Conservation (phyloP, 257 asterid species). For the Apocynum venetum region DNA sequence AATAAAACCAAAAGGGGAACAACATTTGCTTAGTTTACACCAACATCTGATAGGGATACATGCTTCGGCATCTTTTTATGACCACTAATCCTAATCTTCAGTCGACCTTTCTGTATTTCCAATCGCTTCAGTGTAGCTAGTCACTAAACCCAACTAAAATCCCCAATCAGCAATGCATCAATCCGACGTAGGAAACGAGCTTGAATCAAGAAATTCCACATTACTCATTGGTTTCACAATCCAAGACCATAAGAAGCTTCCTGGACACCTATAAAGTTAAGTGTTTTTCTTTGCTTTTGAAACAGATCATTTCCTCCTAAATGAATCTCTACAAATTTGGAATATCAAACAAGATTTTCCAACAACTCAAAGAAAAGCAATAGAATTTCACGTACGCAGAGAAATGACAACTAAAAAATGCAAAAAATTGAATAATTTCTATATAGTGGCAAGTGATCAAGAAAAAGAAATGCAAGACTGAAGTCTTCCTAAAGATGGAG, state of each 20-base stretch:
- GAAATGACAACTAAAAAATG: not conserved
- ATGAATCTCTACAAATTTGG: not conserved
- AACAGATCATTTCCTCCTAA: not conserved
- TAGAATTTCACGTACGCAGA: not conserved
- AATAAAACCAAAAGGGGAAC: not conserved
- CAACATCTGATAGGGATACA: not conserved
- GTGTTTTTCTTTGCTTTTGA: not conserved
- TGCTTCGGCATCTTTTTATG: not conserved
- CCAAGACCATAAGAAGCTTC: not conserved
- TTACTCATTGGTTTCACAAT: not conserved
- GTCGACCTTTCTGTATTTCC: not conserved
- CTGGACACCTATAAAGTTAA: not conserved
- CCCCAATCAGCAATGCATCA: not conserved
- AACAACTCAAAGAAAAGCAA: not conserved
- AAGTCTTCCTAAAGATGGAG: not conserved
- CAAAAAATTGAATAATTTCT: not conserved
- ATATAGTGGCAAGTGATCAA: not conserved
- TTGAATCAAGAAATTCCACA: not conserved
- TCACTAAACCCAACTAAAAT: not conserved
- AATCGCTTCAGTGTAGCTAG: not conserved
- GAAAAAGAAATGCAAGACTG: not conserved
- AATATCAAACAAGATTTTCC: not conserved
- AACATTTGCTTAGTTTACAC: not conserved
- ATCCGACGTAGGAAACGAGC: not conserved
- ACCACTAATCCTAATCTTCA: not conserved